Evolutionary conservation across 495 filamentous ascomycete species (phyloP).

Genomic region (Cairneyella variabilis): DNA sequence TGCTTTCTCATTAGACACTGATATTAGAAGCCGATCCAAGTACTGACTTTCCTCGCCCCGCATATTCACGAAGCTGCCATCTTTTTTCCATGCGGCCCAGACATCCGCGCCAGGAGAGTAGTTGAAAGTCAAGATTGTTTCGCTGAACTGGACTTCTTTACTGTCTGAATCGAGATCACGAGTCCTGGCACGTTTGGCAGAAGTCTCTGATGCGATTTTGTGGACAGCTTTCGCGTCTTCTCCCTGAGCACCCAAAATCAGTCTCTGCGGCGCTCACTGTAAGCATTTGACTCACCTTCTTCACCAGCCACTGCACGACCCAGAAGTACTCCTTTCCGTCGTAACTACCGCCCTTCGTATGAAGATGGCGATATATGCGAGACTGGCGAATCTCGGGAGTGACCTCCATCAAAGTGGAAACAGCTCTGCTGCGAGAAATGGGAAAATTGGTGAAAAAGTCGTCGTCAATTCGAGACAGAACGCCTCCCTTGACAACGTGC

Average conservation of each 20-base stretch:
- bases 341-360: background rate
- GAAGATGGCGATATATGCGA: background rate
- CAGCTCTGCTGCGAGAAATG: slow-evolving; percentile 4
- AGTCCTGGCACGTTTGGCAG: background rate
- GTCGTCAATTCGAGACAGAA: background rate
- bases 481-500: slow-evolving; percentile 1
- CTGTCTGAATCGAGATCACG: background rate
- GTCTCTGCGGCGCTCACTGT: no score
- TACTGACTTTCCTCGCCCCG: background rate
- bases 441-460: background rate
- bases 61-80: background rate
- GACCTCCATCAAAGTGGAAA: background rate
- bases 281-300: background rate
- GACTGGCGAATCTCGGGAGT: background rate
- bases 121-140: slow-evolving; percentile 2
- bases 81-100: background rate
- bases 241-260: background rate
- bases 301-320: background rate
- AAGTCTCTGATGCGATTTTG: background rate
- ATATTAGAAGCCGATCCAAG: no score
- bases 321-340: background rate
- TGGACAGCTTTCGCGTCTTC: background rate
- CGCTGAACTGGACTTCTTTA: background rate
- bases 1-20: background rate
- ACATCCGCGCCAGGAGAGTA: background rate